Evolutionary conservation across 192 early-diverging fungal species (phyloP), one percentile per base, ranked within the genome.

Genomic region (Cetraspora pellucida): DNA sequence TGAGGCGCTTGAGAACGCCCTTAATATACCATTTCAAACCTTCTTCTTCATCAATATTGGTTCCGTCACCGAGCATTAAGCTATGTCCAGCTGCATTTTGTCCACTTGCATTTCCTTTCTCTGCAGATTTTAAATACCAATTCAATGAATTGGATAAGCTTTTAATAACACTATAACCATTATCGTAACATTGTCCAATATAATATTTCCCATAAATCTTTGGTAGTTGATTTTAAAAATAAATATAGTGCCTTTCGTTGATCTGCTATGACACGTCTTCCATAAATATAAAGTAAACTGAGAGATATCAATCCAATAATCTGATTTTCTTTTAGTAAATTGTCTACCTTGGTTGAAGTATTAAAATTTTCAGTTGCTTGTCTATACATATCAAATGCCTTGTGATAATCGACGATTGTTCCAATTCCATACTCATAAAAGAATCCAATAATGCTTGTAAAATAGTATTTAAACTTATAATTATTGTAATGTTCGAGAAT

Each of bases 21-120:
- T n/a, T n/a, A n/a, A 71, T 76, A 28, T 90, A 89, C 88, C 88
- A 89, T 73, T 81, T 67, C 69, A 95, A 87, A 27, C 93, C 93
- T 50, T 82, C 77, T 17, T 69, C 78, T 37, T 88, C 85, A 73
- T 93, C 88, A 79, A 91, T 88, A 13, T 86, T 85, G 10, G 83
- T 82, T 27, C 90, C 93, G 60, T 90, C 85, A 11, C 84, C 92
- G 80, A 94, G 89, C 25, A 90, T 90, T 71, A 91, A 95, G 73
- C 93, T 95, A 77, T 90, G 92, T 14, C 92, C 94, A 13, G 95
- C 80, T 74, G 87, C 88, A 82, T 78, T 88, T 77, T 87, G 85
- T 10, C 79, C 82, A 16, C 81, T 75, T 5, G 87, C 82, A 63
- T 92, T 81, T 2, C 88, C 89, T 54, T 89, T 84, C 14, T 82